Conservation (phyloP, 768 basidiomycete species). For the Pleurotus sapidus region DNA sequence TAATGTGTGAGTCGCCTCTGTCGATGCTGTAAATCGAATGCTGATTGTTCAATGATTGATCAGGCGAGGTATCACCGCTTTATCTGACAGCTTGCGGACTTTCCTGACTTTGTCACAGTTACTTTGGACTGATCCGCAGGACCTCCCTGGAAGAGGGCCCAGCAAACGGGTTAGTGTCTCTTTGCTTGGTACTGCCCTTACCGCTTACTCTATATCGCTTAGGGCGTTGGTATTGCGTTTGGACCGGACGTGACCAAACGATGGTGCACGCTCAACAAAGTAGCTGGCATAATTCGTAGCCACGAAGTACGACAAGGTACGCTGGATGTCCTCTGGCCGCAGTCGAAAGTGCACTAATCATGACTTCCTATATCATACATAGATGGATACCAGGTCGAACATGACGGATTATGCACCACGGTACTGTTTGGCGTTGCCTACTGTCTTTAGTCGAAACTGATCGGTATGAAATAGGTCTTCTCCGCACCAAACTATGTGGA, state of each 20-base stretch:
- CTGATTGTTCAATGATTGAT: neutral
- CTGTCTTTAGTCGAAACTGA: constrained; percentile 5
- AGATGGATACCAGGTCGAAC: constrained; percentile 96
- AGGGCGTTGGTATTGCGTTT: constrained; percentile 96
- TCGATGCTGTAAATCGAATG: constrained; percentile 3
- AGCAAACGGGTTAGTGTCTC: constrained; percentile 78
- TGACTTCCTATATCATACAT: neutral
- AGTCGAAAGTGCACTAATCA: no score
- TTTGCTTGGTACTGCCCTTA: neutral
- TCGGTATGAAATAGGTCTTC: constrained; percentile 56
- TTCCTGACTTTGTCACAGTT: constrained; percentile 40
- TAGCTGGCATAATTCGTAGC: constrained; percentile 88
- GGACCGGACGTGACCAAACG: constrained; percentile 90
- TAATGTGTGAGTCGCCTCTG: constrained; percentile 75
- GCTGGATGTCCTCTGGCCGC: constrained; percentile 16
- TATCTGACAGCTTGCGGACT: neutral
- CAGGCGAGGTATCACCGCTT: constrained; percentile 59
- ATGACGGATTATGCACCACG: constrained; percentile 92
- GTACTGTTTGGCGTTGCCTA: constrained; percentile 33
- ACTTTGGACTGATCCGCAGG: constrained; percentile 97
- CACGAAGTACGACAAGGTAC: constrained; percentile 94
- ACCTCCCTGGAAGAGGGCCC: constrained; percentile 83
- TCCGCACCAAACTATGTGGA: constrained; percentile 96
- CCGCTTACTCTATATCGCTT: constrained; percentile 9
- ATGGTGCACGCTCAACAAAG: constrained; percentile 86